Evolutionary conservation across 78 protist species (phyloP).

Genomic region (Thecamonas trahens): DNA sequence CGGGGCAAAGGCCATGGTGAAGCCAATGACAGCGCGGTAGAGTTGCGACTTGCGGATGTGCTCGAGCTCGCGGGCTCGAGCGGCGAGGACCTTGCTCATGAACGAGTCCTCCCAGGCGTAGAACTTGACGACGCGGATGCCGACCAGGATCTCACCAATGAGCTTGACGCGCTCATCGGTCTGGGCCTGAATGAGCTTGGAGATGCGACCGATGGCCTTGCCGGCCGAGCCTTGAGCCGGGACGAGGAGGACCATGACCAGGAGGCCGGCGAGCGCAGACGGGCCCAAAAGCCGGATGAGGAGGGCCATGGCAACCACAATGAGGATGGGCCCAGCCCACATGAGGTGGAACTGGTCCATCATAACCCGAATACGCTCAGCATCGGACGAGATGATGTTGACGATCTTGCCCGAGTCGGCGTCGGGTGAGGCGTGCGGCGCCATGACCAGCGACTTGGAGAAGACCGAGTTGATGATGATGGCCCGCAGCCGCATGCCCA

Average conservation of each 20-base stretch:
- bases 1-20: constrained; percentile 59
- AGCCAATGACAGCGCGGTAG: constrained; percentile 25
- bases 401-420: constrained; percentile 52
- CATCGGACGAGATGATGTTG: constrained; percentile 46
- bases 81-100: constrained; percentile 11
- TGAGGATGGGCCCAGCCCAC: constrained; percentile 8
- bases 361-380: constrained; percentile 20
- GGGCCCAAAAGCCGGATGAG: constrained; percentile 38
- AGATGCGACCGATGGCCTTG: neutral
- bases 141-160: constrained; percentile 55
- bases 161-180: constrained; percentile 38
- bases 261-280: constrained; percentile 46
- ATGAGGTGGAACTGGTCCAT: constrained; percentile 15
- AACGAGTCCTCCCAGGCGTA: constrained; percentile 70
- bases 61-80: constrained; percentile 24
- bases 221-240: constrained; percentile 35
- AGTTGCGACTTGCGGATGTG: constrained; percentile 6
- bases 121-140: constrained; percentile 66
- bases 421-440: constrained; percentile 5
- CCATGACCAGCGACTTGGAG: constrained; percentile 17
- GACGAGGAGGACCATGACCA: constrained; percentile 34
- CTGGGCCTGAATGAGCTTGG: constrained; percentile 13
- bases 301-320: constrained; percentile 14
- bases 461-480: constrained; percentile 26
- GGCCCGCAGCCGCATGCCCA: constrained; percentile 25